phyloP scores from a whole-genome alignment of 768 basidiomycete genomes.

The Gloeophyllum trabeum region DNA sequence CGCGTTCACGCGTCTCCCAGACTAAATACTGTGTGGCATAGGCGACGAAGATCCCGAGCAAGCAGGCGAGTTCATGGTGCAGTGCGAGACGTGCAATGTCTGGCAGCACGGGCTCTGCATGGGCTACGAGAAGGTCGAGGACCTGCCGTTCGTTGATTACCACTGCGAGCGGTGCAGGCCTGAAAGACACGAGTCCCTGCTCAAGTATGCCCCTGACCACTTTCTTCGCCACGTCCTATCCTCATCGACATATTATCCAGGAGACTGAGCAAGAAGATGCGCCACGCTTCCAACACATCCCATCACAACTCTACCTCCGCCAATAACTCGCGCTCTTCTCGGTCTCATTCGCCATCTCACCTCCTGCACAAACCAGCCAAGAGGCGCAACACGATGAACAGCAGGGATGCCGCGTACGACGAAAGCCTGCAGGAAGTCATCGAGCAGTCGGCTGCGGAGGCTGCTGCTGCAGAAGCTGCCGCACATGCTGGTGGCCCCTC shows the following conservation, averaged over 20 bases:
- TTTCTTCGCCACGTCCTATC: not conserved
- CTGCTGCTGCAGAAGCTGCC: slow-evolving; percentile 34
- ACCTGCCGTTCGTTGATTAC: slow-evolving; percentile 67
- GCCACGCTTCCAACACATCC: slow-evolving; percentile 53
- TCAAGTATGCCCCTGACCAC: slow-evolving; percentile 46
- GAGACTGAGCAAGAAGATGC: slow-evolving; percentile 49
- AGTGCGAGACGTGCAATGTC: slow-evolving; percentile 92
- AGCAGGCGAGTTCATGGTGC: slow-evolving; percentile 94
- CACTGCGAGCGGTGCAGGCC: slow-evolving; percentile 92
- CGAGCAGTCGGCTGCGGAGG: slow-evolving; percentile 64
- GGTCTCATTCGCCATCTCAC: slow-evolving; percentile 61
- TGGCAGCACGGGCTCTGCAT: slow-evolving; percentile 99
- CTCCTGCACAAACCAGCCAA: slow-evolving; percentile 60
- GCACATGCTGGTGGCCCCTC: slow-evolving; percentile 26
- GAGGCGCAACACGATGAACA: slow-evolving; percentile 95
- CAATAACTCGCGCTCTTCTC: slow-evolving; percentile 46
- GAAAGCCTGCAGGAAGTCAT: slow-evolving; percentile 74
- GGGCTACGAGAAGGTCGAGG: slow-evolving; percentile 75
- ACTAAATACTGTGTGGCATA: too few species aligned
- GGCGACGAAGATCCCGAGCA: slow-evolving; percentile 66
- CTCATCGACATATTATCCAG: slow-evolving; percentile 23
- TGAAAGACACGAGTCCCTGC: slow-evolving; percentile 69
- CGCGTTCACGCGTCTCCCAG: too few species aligned
- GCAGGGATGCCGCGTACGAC: slow-evolving; percentile 88
- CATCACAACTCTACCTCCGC: slow-evolving; percentile 28